Conservation (phyloP, 768 basidiomycete species). For the Boletus fagicola region DNA sequence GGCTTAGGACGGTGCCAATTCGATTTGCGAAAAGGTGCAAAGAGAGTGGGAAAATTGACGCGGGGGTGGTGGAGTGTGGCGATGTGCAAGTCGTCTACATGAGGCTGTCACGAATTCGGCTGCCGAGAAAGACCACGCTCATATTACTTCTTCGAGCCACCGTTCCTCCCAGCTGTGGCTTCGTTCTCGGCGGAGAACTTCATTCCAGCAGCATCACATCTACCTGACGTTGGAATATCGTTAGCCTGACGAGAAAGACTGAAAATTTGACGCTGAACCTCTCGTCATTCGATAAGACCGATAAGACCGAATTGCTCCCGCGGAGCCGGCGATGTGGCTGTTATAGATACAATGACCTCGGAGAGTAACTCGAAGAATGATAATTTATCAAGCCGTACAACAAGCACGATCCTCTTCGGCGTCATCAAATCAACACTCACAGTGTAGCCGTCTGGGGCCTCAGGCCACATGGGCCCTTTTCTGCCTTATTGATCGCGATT, state of each 20-base stretch:
- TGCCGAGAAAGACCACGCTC: not conserved
- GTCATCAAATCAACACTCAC: not conserved
- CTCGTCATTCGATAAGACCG: not conserved
- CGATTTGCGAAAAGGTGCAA: too few relatives aligned
- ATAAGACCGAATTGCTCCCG: not conserved
- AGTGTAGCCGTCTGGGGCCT: too few relatives aligned
- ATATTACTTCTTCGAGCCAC: not conserved
- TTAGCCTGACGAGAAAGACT: not conserved
- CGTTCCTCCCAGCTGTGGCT: not conserved
- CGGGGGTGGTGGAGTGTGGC: not conserved
- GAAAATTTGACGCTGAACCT: not conserved
- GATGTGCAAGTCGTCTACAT: not conserved
- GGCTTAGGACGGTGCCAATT: not conserved
- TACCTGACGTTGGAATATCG: not conserved
- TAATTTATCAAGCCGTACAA: not conserved
- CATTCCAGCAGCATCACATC: not conserved
- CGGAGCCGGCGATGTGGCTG: too few relatives aligned
- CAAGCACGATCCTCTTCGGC: not conserved
- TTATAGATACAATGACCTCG: not conserved
- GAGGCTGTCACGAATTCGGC: not conserved
- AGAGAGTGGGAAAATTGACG: not conserved
- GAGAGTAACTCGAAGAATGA: too few relatives aligned
- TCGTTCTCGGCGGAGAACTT: not conserved
- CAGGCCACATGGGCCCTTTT: too few relatives aligned
- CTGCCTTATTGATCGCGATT: not conserved